Evolutionary conservation across 495 filamentous ascomycete genomes (phyloP), one percentile per base, ranked within the genome.

Genomic region (Achaetomiella virescens): DNA sequence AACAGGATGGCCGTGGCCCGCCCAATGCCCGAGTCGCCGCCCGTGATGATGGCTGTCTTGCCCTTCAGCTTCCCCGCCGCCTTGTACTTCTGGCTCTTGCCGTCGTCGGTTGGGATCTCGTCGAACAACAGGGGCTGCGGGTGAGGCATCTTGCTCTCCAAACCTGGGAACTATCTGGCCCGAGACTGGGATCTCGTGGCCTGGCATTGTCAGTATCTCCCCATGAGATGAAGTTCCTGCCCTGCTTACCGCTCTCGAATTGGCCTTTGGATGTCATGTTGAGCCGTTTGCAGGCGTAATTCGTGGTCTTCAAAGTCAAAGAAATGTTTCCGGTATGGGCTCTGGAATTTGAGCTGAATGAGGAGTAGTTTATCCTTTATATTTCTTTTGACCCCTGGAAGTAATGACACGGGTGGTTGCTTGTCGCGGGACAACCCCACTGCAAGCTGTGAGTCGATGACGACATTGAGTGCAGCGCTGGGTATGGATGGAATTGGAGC

Each of bases 1-100:
- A 84, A 92, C 0, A 95, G 75, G 15, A 92, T 82, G 0, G 89
- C 87, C 15, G 85, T 81, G 0, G 89, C 84, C 8, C 88, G 84
- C 15, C 90, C 88, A 61, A 93, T 93, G 15, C 89, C 88, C 6
- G 81, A 86, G 66, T 93, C 89, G 14, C 89, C 90, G 15, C 89
- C 88, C 1, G 88, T 91, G 61, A 93, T 93, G 33, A 93, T 70
- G 21, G 88, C 88, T 21, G 82, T 85, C 68, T 87, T 88, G 57
- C 81, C 85, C 54, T 74, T 62, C 2, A 93, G 78, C 71, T 95
- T 95, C 36, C 84, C 85, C 11, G 90, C 87, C 12, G 89, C 81
- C 69, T 84, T 84, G 73, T 93, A 93, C 49, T 78, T 81, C 61
- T 88, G 82, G 69, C 84, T 88, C 14, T 84, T 84, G 48, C 82